Conservation (phyloP, 176 grass and related monocot species). For the Stipa capillata region DNA sequence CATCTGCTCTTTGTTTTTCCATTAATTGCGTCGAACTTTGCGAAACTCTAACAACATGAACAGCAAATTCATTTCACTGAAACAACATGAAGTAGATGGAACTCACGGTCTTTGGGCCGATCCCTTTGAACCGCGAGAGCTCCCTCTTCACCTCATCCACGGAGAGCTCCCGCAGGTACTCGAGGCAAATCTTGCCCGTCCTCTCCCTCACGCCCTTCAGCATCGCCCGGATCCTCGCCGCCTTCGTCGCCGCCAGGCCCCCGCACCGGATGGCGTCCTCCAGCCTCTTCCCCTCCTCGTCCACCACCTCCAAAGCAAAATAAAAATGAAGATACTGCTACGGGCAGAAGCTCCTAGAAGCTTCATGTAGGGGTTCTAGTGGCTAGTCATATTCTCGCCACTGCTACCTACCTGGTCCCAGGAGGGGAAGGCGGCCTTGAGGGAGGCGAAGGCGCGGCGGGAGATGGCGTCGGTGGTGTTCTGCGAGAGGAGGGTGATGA, state of each 20-base stretch:
- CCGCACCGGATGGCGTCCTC: constrained; percentile 74
- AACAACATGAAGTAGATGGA: neutral
- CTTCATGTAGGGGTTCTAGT: neutral
- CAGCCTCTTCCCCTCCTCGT: constrained; percentile 44
- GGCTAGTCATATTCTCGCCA: neutral
- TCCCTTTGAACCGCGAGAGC: constrained; percentile 79
- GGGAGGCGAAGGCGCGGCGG: constrained; percentile 58
- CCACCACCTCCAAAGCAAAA: constrained; percentile 41
- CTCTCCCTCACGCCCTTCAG: constrained; percentile 53
- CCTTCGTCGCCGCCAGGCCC: constrained; percentile 72
- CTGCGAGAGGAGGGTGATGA: constrained; percentile 80
- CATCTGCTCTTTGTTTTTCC: neutral
- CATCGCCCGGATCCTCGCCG: constrained; percentile 58
- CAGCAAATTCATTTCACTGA: neutral
- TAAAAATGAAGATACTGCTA: neutral
- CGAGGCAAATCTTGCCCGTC: constrained; percentile 61
- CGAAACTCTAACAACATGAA: neutral
- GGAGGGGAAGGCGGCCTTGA: constrained; percentile 62
- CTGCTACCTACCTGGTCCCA: constrained; percentile 51
- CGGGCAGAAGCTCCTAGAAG: neutral
- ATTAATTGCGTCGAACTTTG: neutral
- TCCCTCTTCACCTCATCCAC: constrained; percentile 70
- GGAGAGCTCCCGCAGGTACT: constrained; percentile 54
- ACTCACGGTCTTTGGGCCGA: constrained; percentile 82
- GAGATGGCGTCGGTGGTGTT: constrained; percentile 90